Conservation (phyloP, 2,329 filamentous ascomycete species). For the Zymoseptoria passerinii region DNA sequence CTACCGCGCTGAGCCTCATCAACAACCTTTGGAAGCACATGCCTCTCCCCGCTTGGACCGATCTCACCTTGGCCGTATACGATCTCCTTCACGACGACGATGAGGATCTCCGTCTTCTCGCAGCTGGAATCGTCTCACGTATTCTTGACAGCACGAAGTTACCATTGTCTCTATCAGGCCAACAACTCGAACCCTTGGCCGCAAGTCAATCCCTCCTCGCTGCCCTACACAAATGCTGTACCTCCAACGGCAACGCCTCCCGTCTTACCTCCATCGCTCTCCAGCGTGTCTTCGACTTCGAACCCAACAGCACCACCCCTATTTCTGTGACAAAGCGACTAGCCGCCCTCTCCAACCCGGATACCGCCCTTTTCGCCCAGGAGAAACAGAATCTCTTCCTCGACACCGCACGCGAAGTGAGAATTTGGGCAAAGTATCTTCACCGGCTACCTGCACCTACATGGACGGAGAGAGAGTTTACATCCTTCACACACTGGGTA, state of each 20-base stretch:
- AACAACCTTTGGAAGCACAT: slow-evolving; percentile 1
- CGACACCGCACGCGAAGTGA: slow-evolving; percentile 68
- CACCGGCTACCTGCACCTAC: neutral
- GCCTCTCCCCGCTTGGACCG: slow-evolving; percentile 9
- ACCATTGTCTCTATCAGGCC: slow-evolving; percentile 7
- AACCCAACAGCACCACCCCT: neutral
- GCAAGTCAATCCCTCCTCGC: slow-evolving; percentile 35
- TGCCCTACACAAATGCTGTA: slow-evolving; percentile 25
- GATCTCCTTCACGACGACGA: slow-evolving; percentile 82
- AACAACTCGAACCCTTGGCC: slow-evolving; percentile 40
- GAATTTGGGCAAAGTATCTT: slow-evolving; percentile 49
- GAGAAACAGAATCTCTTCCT: slow-evolving; percentile 95
- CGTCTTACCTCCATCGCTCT: slow-evolving; percentile 7
- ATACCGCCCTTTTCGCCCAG: slow-evolving; percentile 68
- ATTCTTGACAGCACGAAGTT: slow-evolving; percentile 33
- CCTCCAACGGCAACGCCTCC: neutral
- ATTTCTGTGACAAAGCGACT: slow-evolving; percentile 10
- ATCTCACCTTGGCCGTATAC: slow-evolving; percentile 59
- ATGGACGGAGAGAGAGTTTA: neutral
- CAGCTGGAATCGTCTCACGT: slow-evolving; percentile 43
- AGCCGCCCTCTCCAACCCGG: slow-evolving; percentile 30
- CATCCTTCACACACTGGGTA: slow-evolving; percentile 40
- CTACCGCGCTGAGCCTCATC: slow-evolving; percentile 11
- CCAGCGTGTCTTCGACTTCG: slow-evolving; percentile 15
- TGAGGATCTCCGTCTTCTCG: slow-evolving; percentile 69